Evolutionary conservation across 441 rosid species (phyloP), one percentile per base, ranked within the genome.

Genomic region (Codiaeum variegatum): DNA sequence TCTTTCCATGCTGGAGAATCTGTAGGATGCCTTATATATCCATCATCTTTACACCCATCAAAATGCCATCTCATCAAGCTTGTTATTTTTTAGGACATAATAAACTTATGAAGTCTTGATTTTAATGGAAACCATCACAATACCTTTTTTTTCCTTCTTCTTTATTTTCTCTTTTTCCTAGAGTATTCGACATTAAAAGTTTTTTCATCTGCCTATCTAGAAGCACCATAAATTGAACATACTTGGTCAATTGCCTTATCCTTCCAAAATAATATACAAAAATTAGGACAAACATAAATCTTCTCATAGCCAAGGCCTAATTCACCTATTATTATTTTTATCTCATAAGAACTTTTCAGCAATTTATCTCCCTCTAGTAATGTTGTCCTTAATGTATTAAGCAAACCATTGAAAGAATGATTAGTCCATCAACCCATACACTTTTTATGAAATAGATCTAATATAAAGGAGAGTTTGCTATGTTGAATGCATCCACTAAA

Each of bases 341-440:
- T 32, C 55, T 69, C 78, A 62, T 75, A 75, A 32, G 55, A 26
- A 31, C 65, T 51, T 3, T 52, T 69, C 2, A 65, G 58, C 11
- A 75, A 62, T 4, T 75, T 15, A 0, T 32, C 54, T 70, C 63
- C 54, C 6, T 70, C 47, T 32, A 28, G 62, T 3, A 62, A 36
- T 19, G 26, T 75, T 24, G 61, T 62, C 13, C 47, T 62, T 2
- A 69, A 31, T 0, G 23, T 32, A 5, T 46, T 1, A n/a, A 70
- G 36, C 5, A 70, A 56, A 0, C n/a, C 34, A 3, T 29, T 28
- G 8, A 62, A 32, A 32, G 36, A 32, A 8, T 52, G 63, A 12
- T 75, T 69, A 26, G 70, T 69, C 47, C 26, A 23, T 2, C 59
- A 26, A 54, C 21, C 0, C 59, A 54, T 19, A n/a, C 59, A 54